Evolutionary conservation across 257 asterid genomes (phyloP), one percentile per base, ranked within the genome.

Genomic region (Scutellaria barbata): DNA sequence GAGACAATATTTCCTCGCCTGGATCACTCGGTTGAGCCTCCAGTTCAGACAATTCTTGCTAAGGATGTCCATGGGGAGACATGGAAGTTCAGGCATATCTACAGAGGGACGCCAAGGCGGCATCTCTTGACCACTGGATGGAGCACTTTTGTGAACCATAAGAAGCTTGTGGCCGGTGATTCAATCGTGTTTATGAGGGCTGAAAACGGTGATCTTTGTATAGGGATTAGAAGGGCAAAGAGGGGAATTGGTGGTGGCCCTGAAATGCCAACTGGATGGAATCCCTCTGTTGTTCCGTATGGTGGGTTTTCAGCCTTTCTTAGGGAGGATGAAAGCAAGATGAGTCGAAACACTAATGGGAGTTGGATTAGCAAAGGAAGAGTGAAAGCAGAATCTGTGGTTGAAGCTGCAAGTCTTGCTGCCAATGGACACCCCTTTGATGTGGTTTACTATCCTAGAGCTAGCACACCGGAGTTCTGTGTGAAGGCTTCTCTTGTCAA

Each of bases 41-140:
- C 98, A 0, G 96, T 90, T 8, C 98, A 92, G 83, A 88, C 84
- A 51, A 85, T 85, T 54, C 85, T 92, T 14, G 99, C 89, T 0
- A 94, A 89, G 84, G 99, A 94, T 75, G 97, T 94, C 16, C 99
- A 94, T 22, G 96, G 97, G 10, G 92, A 85, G 82, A 84, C 89
- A 0, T 94, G 99, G 99, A 91, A 91, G 66, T 94, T 94, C 68
- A 78, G 99, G 66, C 99, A 94, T 76, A 89, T 94, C 7, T 94
- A 91, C 54, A 72, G 98, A 67, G 98, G 98, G 71, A 89, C 98
- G 0, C 98, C 98, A 0, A 83, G 96, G 92, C 81, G 98, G 65
- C 98, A 94, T 80, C 96, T 94, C 43, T 69, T 94, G 59, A 94
- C 98, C 0, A 94, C 98, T 0, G 98, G 98, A 5, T 94, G 98